These are phyloP conservation scores for Clarireedia homoeocarpa DNA, from an alignment of 2,329 filamentous ascomycete species.

Conservation along the genomic window DNA sequence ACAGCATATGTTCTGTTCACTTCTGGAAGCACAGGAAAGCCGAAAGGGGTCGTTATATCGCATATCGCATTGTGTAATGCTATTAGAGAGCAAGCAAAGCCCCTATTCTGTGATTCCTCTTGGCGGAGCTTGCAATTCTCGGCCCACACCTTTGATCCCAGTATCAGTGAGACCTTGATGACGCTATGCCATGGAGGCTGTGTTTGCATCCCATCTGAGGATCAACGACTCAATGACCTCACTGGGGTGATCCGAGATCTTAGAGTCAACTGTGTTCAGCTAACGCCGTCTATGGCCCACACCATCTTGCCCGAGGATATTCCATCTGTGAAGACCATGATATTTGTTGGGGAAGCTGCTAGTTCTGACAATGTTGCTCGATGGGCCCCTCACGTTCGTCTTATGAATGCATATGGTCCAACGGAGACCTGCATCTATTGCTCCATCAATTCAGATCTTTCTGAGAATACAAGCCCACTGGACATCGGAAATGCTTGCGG, in stretches of 20 bases:
- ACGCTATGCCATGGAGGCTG: conserved; percentile 31
- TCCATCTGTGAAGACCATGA: conserved; percentile 16
- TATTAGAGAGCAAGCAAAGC: not conserved
- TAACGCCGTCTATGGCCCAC: conserved; percentile 21
- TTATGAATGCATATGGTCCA: conserved; percentile 37
- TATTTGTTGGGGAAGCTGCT: conserved; percentile 26
- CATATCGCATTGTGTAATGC: not conserved
- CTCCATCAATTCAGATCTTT: not conserved
- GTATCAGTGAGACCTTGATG: conserved; percentile 12
- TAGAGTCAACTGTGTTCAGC: conserved; percentile 14
- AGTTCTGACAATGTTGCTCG: conserved; percentile 29
- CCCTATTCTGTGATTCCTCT: not conserved
- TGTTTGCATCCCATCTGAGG: conserved; percentile 34
- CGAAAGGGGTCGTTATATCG: not conserved
- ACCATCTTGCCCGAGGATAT: conserved; percentile 15
- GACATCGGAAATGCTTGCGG: conserved; percentile 12
- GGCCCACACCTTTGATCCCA: conserved; percentile 7
- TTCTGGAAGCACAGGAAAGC: conserved; percentile 13
- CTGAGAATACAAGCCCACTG: conserved; percentile 25
- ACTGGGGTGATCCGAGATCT: conserved; percentile 20
- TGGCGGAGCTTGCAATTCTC: not conserved
- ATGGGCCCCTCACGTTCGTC: conserved; percentile 31
- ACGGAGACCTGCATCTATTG: not conserved
- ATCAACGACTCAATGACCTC: conserved; percentile 31
- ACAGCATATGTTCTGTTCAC: conserved; percentile 11